phyloP scores from a whole-genome alignment of 2,329 filamentous ascomycete genomes.

The Aspergillus sp. region DNA sequence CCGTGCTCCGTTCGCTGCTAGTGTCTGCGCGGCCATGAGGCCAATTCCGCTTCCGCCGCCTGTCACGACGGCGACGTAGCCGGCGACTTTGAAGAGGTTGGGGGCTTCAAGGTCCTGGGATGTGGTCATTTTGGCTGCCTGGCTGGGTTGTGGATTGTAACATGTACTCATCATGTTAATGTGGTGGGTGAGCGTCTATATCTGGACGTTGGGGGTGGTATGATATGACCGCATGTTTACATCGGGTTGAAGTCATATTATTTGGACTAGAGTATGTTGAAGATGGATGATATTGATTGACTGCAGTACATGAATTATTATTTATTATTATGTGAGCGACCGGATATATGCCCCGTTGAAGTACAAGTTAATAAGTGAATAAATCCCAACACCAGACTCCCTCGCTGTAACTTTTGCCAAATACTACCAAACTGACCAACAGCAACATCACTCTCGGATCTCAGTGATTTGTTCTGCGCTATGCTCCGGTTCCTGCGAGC shows the following conservation, averaged over 20 bases:
- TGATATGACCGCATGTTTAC: slow-evolving; percentile 6
- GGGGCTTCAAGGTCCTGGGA: slow-evolving; percentile 18
- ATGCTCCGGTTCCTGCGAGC: too few relatives aligned
- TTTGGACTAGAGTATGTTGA: background rate
- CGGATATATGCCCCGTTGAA: too few relatives aligned
- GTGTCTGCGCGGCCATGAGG: slow-evolving; percentile 43
- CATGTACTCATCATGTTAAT: background rate
- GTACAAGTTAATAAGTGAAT: too few relatives aligned
- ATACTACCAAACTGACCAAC: too few relatives aligned
- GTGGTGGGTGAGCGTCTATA: background rate
- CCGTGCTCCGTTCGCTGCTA: slow-evolving; percentile 45
- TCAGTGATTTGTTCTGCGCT: too few relatives aligned
- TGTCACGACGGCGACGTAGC: slow-evolving; percentile 37
- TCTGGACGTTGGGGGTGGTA: too few relatives aligned
- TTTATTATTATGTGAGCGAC: background rate
- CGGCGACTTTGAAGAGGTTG: slow-evolving; percentile 26
- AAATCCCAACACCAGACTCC: too few relatives aligned
- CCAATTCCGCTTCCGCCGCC: slow-evolving; percentile 45
- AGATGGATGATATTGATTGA: background rate
- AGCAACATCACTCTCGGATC: too few relatives aligned
- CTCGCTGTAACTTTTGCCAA: too few relatives aligned
- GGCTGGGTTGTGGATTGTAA: background rate
- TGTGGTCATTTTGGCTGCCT: slow-evolving; percentile 5
- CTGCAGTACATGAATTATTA: too few relatives aligned
- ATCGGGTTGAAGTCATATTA: slow-evolving; percentile 5